Evolutionary conservation across 2,329 filamentous ascomycete species (phyloP).

Genomic region (Penicillium paneum): DNA sequence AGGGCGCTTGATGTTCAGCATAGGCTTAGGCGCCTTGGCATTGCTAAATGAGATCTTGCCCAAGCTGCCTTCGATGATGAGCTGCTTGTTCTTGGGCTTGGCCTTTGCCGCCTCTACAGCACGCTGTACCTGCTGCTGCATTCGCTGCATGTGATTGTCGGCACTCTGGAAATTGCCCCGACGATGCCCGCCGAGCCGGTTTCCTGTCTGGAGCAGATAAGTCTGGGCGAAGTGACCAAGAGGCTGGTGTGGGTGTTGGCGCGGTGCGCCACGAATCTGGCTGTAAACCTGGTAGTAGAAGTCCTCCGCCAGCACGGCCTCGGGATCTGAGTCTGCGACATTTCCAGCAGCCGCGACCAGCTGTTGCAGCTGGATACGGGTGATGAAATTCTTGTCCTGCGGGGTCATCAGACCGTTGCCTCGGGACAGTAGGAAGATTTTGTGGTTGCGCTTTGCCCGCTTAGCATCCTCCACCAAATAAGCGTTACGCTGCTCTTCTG

Average conservation of each 20-base stretch:
- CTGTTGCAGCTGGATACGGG: constrained; percentile 94
- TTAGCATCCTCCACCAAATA: constrained; percentile 90
- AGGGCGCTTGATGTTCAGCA: constrained; percentile 89
- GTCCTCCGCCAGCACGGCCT: constrained; percentile 81
- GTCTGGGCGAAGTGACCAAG: constrained; percentile 96
- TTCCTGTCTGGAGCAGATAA: constrained; percentile 92
- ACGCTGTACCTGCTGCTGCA: constrained; percentile 98
- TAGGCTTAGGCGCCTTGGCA: constrained; percentile 90
- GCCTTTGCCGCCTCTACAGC: constrained; percentile 96
- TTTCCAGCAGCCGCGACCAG: constrained; percentile 89
- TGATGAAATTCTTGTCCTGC: constrained; percentile 99
- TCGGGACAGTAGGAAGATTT: constrained; percentile 88
- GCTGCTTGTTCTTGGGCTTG: constrained; percentile 94
- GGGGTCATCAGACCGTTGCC: constrained; percentile 98
- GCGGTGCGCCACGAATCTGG: constrained; percentile 84
- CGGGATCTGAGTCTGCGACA: constrained; percentile 72
- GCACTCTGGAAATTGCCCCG: constrained; percentile 75
- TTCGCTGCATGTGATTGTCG: constrained; percentile 96
- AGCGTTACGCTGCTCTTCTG: constrained; percentile 77
- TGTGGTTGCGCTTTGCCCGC: constrained; percentile 94
- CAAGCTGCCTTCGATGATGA: constrained; percentile 92
- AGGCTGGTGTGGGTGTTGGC: constrained; percentile 88
- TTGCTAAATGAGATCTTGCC: constrained; percentile 99
- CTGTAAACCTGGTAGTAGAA: constrained; percentile 99
- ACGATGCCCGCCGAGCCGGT: constrained; percentile 66